Base-by-base conservation (phyloP, 495 filamentous ascomycete genomes). In the Podospora australis region DNA sequence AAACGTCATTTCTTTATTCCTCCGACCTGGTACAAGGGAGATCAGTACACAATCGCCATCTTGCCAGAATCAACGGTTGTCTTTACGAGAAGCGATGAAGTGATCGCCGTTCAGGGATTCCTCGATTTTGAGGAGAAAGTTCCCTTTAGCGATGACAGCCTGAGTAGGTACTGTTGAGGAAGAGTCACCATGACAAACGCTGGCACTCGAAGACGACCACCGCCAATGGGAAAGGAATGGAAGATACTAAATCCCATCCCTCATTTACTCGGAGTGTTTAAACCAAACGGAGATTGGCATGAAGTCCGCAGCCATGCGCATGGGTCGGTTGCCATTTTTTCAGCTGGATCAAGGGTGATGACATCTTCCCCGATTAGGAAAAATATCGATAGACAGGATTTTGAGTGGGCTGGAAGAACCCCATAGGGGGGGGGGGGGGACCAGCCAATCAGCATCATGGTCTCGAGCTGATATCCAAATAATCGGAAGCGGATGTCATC, bases 1-100 rank as follows among this genome's bases (percentile, higher is more conserved):
- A 32, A 44, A 16, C 39, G 53, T 17, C 49, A 56, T 24, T 56
- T 56, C 39, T 56, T 56, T 23, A 56, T 56, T 5, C 49, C 53
- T 11, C 49, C 24, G 5, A 42, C 28, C 10, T 56, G 53, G 53
- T 16, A 35, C 30, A 35, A 11, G 30, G 30, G 30, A 13, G 43
- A 44, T 9, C 28, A 5, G 9, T 40, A 10, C 13, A 40, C 19
- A 24, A 30, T 48, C n/a, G 29, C 14, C 17, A 48, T 53, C 22
- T 21, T 48, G 3, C 42, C 44, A 3, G 41, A 48, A 22, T 40
- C 17, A 6, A 9, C 22, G 25, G 22, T 43, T 14, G 22, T 22
- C 4, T n/a, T 35, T 23, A 21, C 44, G 30, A 23, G 19, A 4
- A 21, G 32, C 6, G 29, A 23, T 6, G 9, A 32, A 3, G 13